Percentiles rank a stretch among this genome's conserved stretches.
Evolutionary conservation across 345 rosid genomes (phyloP).

Genomic region (Excoecaria cochinchinensis): DNA sequence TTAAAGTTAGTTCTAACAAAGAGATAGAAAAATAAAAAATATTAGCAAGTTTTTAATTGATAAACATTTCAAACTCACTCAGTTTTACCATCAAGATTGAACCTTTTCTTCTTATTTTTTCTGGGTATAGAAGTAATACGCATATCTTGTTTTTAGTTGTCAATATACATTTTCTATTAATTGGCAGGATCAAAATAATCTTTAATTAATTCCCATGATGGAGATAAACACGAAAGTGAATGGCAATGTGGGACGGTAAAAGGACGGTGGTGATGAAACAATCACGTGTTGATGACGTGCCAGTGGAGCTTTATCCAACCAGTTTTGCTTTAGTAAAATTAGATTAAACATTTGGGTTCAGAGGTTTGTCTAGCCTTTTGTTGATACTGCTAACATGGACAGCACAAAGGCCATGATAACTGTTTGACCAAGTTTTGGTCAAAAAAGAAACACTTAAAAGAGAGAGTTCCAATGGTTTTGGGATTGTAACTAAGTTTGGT

Average conservation of each 20-base stretch:
- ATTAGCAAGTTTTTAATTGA: no score
- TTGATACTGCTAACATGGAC: neutral
- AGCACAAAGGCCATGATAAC: constrained; percentile 2
- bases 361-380: neutral
- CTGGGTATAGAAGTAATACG: no score
- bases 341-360: neutral
- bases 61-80: no score
- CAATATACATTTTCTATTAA: no score
- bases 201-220: neutral
- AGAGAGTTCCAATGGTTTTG: constrained; percentile 21
- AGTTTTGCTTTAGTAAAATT: neutral
- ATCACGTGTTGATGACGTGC: constrained; percentile 35
- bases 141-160: no score
- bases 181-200: no score
- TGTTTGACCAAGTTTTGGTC: constrained; percentile 7
- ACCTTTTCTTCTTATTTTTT: no score
- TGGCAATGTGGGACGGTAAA: neutral
- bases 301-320: neutral
- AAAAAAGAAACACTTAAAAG: neutral
- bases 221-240: neutral
- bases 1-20: no score
- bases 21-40: no score
- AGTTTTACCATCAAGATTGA: no score
- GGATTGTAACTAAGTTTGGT: constrained; percentile 21
- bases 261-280: constrained; percentile 36